These are phyloP conservation scores for Verticillium tricorpus DNA, from an alignment of 2,329 filamentous ascomycete species.

Conservation along the genomic window DNA sequence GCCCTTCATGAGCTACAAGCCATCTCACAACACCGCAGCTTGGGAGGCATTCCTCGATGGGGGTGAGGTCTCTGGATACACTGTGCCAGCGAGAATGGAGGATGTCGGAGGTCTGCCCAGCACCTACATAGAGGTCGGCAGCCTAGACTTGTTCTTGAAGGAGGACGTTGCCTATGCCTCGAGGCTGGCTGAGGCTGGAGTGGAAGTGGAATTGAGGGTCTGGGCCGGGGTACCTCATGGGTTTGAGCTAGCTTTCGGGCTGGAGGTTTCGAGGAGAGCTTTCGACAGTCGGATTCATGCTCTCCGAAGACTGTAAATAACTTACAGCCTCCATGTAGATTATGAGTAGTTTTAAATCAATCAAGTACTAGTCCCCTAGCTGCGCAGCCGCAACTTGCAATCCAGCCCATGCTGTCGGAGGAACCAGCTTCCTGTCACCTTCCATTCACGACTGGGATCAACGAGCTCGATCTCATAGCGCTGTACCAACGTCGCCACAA, in stretches of 20 bases:
- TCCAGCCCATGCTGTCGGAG: conserved; percentile 8
- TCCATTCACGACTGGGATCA: conserved; percentile 14
- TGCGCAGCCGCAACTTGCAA: not conserved
- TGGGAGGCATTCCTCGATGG: conserved; percentile 17
- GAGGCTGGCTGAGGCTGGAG: conserved; percentile 23
- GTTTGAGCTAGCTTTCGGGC: conserved; percentile 19
- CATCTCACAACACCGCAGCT: conserved; percentile 12
- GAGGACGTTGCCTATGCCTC: conserved; percentile 26
- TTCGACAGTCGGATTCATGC: conserved; percentile 15
- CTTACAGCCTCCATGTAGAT: not conserved
- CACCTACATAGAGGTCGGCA: conserved; percentile 33
- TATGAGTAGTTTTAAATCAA: no score
- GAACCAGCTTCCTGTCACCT: conserved; percentile 12
- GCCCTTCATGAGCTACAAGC: conserved; percentile 13
- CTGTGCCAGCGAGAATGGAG: conserved; percentile 18
- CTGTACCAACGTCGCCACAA: conserved; percentile 38
- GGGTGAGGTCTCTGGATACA: conserved; percentile 13
- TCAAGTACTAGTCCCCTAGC: not conserved
- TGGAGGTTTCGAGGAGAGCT: conserved; percentile 16
- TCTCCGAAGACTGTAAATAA: conserved; percentile 3
- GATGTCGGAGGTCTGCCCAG: conserved; percentile 24
- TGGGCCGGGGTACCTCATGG: conserved; percentile 35
- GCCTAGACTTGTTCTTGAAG: conserved; percentile 31
- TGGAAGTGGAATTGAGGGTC: conserved; percentile 34
- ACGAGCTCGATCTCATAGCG: conserved; percentile 32